phyloP scores from a whole-genome alignment of 2,329 filamentous ascomycete genomes.

The Fusarium sp. region DNA sequence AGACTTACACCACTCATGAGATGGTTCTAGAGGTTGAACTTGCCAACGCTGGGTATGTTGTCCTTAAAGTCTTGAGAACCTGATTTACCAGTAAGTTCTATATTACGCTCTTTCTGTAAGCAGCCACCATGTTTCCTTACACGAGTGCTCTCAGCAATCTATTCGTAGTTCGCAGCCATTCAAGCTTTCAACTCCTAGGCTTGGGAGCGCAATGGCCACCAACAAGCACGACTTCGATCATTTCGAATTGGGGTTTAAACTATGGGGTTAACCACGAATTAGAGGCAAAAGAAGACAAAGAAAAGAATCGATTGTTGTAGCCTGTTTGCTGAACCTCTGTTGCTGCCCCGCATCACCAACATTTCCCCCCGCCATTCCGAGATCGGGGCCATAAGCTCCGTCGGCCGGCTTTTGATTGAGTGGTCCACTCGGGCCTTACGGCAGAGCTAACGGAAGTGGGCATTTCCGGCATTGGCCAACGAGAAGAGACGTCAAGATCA shows the following conservation, averaged over 20 bases:
- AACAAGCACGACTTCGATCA: slow-evolving; percentile 79
- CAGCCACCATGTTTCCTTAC: slow-evolving; percentile 55
- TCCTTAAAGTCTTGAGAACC: slow-evolving; percentile 81
- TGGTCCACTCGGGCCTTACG: slow-evolving; percentile 31
- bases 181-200: slow-evolving; percentile 40
- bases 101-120: not conserved
- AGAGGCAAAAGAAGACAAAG: not conserved
- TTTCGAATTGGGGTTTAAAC: slow-evolving; percentile 44
- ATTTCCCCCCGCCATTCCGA: slow-evolving; percentile 48
- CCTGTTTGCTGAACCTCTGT: slow-evolving; percentile 23
- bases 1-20: slow-evolving; percentile 85
- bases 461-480: slow-evolving; percentile 29
- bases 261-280: not conserved
- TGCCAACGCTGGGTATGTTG: slow-evolving; percentile 71
- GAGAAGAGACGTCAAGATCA: slow-evolving; percentile 25
- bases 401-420: slow-evolving; percentile 25
- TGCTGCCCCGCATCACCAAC: slow-evolving; percentile 39
- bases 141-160: slow-evolving; percentile 87
- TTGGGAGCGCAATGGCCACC: slow-evolving; percentile 90
- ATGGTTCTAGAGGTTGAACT: slow-evolving; percentile 91
- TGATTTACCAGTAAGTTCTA: slow-evolving; percentile 47
- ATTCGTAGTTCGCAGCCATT: slow-evolving; percentile 28
- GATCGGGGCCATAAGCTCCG: slow-evolving; percentile 44
- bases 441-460: slow-evolving; percentile 24
- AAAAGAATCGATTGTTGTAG: slow-evolving; percentile 5